A percentile compares a stretch with the other conserved stretches of the same genome.
These are phyloP conservation scores for Jacaranda copaia DNA, from an alignment of 257 asterid species.

Conservation along the genomic window DNA sequence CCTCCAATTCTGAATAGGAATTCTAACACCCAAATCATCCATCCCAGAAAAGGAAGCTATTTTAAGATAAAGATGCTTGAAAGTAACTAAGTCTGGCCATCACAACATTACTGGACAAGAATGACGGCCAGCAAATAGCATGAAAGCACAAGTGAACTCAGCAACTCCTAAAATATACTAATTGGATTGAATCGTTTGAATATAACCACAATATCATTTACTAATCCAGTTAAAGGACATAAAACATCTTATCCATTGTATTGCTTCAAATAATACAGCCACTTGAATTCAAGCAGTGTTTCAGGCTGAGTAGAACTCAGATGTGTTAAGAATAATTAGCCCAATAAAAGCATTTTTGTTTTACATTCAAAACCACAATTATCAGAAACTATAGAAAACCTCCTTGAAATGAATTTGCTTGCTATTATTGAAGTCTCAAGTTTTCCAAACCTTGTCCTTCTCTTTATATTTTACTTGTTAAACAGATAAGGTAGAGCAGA, in stretches of 20 bases:
- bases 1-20: constrained; percentile 13
- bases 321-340: neutral
- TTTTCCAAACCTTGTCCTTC: neutral
- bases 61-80: neutral
- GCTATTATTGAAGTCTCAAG: neutral
- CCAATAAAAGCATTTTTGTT: neutral
- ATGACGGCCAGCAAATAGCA: neutral
- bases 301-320: constrained; percentile 1
- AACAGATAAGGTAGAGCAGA: neutral
- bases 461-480: neutral
- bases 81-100: neutral
- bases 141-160: neutral
- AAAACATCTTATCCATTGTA: neutral
- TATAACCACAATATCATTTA: neutral
- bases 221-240: neutral
- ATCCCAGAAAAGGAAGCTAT: neutral
- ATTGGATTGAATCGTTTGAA: neutral
- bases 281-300: constrained; percentile 8
- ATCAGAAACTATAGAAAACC: neutral
- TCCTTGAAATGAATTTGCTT: neutral
- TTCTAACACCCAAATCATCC: neutral
- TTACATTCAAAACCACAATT: neutral
- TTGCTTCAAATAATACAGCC: neutral
- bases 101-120: neutral
- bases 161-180: no score